Evolutionary conservation across 1,284 basidiomycete species (phyloP).

Genomic region (Malassezia globosa): DNA sequence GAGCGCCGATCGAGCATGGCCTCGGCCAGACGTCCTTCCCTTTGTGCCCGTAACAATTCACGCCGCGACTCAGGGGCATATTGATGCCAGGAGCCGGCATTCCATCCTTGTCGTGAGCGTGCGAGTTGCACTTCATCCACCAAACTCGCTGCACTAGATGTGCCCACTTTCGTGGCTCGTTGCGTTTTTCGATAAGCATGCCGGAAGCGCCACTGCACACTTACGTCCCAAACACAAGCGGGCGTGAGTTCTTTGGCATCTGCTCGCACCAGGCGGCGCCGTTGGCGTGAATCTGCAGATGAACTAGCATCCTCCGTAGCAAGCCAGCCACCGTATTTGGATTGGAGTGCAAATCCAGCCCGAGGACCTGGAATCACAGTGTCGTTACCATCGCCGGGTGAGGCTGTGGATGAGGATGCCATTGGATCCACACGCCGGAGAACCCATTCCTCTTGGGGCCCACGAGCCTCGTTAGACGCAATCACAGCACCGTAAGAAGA

Average conservation of each 20-base stretch:
- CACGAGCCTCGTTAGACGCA: slow-evolving; percentile 30
- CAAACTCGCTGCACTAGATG: background rate
- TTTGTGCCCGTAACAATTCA: slow-evolving; percentile 11
- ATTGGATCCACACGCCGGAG: slow-evolving; percentile 11
- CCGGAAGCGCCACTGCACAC: slow-evolving; percentile 37
- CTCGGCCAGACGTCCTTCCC: slow-evolving; percentile 35
- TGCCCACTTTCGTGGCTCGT: slow-evolving; percentile 1
- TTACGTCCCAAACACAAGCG: slow-evolving; percentile 20
- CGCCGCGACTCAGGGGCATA: slow-evolving; percentile 4
- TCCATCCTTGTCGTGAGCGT: slow-evolving; percentile 17
- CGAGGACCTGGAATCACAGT: background rate
- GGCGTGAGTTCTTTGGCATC: slow-evolving; percentile 15
- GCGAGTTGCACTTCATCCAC: slow-evolving; percentile 9
- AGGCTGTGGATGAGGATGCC: background rate
- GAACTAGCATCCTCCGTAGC: slow-evolving; percentile 22
- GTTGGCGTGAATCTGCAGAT: slow-evolving; percentile 17
- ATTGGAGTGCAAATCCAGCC: slow-evolving; percentile 18
- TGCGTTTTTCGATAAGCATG: slow-evolving; percentile 14
- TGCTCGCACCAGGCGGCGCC: slow-evolving; percentile 20
- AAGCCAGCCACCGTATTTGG: slow-evolving; percentile 25
- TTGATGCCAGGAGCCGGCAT: slow-evolving; percentile 5
- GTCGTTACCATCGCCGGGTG: background rate
- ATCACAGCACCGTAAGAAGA: slow-evolving; percentile 24
- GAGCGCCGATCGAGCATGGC: slow-evolving; percentile 37
- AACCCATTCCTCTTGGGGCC: slow-evolving; percentile 36